Evolutionary conservation across 2,329 filamentous ascomycete genomes (phyloP).

Genomic region (Ambrosiella beaveri): DNA sequence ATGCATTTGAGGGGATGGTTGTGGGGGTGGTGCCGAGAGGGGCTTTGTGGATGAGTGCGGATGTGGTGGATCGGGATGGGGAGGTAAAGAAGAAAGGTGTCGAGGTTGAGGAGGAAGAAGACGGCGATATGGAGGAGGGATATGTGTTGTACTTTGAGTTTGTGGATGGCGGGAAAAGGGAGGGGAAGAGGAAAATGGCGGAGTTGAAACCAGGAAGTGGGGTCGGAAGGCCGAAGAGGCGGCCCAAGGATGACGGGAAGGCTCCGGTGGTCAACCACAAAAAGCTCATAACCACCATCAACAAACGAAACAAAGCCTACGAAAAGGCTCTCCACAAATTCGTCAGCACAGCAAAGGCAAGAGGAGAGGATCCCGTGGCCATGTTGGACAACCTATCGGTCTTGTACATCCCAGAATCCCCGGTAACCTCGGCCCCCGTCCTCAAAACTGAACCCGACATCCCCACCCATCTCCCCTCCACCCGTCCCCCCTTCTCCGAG

Average conservation of each 20-base stretch:
- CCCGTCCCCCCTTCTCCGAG: constrained; percentile 63
- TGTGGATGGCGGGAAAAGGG: constrained; percentile 42
- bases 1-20: neutral
- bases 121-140: neutral
- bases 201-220: neutral
- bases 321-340: constrained; percentile 58
- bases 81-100: constrained; percentile 39
- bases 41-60: constrained; percentile 3
- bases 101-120: neutral
- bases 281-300: constrained; percentile 39
- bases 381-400: constrained; percentile 44
- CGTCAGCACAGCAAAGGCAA: constrained; percentile 52
- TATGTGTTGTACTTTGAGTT: constrained; percentile 86
- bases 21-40: neutral
- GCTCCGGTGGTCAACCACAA: constrained; percentile 6
- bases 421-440: neutral
- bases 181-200: neutral
- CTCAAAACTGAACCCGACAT: constrained; percentile 25
- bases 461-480: constrained; percentile 58
- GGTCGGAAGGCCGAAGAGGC: constrained; percentile 57
- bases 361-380: constrained; percentile 49
- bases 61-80: neutral
- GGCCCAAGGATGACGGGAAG: constrained; percentile 60
- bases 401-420: constrained; percentile 30
- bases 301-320: constrained; percentile 78